A percentile compares a stretch with the other conserved stretches of the same genome.
phyloP scores from a whole-genome alignment of 2,329 filamentous ascomycete species.

The Aspergillus sp. region DNA sequence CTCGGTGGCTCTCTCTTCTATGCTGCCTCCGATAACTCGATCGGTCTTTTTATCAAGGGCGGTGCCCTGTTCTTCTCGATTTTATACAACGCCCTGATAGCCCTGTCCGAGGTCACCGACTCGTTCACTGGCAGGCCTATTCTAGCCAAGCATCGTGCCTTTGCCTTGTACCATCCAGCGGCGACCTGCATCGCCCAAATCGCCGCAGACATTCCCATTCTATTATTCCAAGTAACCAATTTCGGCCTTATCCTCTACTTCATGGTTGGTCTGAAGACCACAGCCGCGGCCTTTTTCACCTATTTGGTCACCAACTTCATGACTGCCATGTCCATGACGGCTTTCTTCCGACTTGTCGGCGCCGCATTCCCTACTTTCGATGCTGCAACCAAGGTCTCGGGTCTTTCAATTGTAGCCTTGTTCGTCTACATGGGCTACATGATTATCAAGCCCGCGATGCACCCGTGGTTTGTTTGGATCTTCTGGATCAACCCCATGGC shows the following conservation, averaged over 20 bases:
- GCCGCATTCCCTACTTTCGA: constrained; percentile 57
- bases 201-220: constrained; percentile 42
- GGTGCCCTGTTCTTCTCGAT: constrained; percentile 64
- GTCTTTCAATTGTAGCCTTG: constrained; percentile 28
- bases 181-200: constrained; percentile 40
- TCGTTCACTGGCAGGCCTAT: constrained; percentile 61
- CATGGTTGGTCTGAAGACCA: neutral
- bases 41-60: constrained; percentile 61
- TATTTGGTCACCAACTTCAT: constrained; percentile 20
- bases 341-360: constrained; percentile 53
- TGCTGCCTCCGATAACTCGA: constrained; percentile 51
- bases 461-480: constrained; percentile 50
- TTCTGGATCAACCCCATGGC: constrained; percentile 34
- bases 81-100: constrained; percentile 59
- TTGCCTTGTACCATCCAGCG: constrained; percentile 56
- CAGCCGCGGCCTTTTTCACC: neutral
- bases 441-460: constrained; percentile 45
- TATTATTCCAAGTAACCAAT: neutral
- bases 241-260: neutral
- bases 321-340: constrained; percentile 44
- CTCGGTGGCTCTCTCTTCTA: constrained; percentile 68
- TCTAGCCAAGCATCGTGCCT: constrained; percentile 57
- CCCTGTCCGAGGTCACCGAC: constrained; percentile 65
- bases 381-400: constrained; percentile 53
- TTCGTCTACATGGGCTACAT: constrained; percentile 40